phyloP scores from a whole-genome alignment of 176 grass and related monocot species.

The Lolium rigidum region DNA sequence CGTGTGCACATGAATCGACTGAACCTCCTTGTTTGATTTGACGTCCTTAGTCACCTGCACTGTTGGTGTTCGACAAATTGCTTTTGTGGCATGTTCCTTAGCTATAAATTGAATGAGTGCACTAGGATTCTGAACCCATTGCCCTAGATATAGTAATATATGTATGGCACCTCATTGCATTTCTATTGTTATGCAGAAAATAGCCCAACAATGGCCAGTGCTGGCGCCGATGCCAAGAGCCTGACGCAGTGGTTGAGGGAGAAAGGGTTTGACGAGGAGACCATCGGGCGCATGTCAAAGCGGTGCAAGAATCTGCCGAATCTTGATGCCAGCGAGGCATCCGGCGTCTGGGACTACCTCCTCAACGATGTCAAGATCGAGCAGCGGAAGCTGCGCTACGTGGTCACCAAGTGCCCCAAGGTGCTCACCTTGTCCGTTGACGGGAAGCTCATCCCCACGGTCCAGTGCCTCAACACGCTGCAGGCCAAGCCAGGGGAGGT shows the following conservation, averaged over 20 bases:
- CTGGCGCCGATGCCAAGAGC: slow-evolving; percentile 43
- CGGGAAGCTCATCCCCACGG: slow-evolving; percentile 79
- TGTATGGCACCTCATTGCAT: neutral
- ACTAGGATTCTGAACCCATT: neutral
- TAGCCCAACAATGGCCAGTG: slow-evolving; percentile 39
- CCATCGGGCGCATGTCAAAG: slow-evolving; percentile 58
- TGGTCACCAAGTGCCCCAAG: slow-evolving; percentile 91
- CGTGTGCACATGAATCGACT: neutral
- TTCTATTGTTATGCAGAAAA: neutral
- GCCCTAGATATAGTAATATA: neutral
- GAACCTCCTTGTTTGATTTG: neutral
- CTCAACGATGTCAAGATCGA: slow-evolving; percentile 64
- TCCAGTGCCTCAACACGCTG: slow-evolving; percentile 82
- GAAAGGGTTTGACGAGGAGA: slow-evolving; percentile 81
- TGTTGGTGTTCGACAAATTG: slow-evolving; percentile 44
- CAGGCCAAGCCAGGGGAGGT: slow-evolving; percentile 77
- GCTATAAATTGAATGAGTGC: neutral
- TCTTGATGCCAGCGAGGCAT: slow-evolving; percentile 58
- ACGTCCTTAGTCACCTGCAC: neutral
- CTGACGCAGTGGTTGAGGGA: slow-evolving; percentile 68
- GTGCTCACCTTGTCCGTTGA: slow-evolving; percentile 74
- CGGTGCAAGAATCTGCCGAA: slow-evolving; percentile 70
- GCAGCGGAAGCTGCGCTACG: slow-evolving; percentile 76
- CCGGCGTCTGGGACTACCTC: slow-evolving; percentile 82
- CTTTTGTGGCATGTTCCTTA: neutral